These are phyloP conservation scores for Cladophialophora immunda DNA, from an alignment of 2,329 filamentous ascomycete genomes.

Conservation along the genomic window DNA sequence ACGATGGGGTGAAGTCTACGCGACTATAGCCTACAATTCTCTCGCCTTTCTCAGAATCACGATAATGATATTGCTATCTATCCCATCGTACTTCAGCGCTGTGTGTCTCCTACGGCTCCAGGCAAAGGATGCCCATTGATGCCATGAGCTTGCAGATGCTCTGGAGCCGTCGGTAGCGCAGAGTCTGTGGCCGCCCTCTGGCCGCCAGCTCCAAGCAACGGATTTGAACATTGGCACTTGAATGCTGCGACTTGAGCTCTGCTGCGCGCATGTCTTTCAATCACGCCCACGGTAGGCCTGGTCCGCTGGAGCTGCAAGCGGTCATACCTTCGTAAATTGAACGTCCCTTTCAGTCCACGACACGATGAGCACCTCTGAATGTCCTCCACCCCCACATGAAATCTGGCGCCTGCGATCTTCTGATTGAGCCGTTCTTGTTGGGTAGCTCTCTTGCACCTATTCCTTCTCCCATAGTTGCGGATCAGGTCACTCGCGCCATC, in stretches of 20 bases:
- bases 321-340: constrained; percentile 22
- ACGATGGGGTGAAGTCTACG: neutral
- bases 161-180: neutral
- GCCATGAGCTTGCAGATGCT: constrained; percentile 13
- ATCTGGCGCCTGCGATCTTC: constrained; percentile 22
- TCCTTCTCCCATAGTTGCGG: constrained; percentile 12
- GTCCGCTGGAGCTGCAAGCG: constrained; percentile 28
- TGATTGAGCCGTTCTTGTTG: constrained; percentile 23
- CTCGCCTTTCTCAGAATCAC: neutral
- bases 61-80: constrained; percentile 10
- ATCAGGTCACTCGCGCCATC: constrained; percentile 29
- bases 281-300: constrained; percentile 22
- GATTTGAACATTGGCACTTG: constrained; percentile 25
- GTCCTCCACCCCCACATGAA: constrained; percentile 28
- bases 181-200: neutral
- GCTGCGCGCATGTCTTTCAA: constrained; percentile 19
- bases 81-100: constrained; percentile 1
- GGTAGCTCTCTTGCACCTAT: constrained; percentile 19
- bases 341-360: constrained; percentile 24
- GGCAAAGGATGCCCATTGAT: neutral
- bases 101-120: neutral
- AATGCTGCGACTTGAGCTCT: constrained; percentile 24
- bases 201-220: neutral
- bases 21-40: neutral
- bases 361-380: constrained; percentile 22